A percentile compares a stretch with the other conserved stretches of the same genome.
Conservation (phyloP, 768 basidiomycete species). For the Pleurotus platypus region DNA sequence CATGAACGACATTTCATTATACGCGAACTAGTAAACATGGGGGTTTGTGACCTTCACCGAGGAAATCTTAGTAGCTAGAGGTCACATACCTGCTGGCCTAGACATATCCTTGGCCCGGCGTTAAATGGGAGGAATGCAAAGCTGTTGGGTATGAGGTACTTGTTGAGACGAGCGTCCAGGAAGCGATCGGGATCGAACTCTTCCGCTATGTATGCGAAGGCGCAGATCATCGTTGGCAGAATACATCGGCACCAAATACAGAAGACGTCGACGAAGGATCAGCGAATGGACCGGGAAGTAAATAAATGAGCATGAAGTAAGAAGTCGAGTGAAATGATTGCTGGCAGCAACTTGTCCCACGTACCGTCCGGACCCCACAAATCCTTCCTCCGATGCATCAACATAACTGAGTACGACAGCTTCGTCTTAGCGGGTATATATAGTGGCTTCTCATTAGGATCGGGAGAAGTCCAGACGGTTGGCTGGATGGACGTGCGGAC, state of each 20-base stretch:
- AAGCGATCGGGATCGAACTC: constrained; percentile 53
- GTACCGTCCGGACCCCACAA: constrained; percentile 46
- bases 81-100: constrained; percentile 36
- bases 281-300: not conserved
- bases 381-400: constrained; percentile 36
- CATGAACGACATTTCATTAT: constrained; percentile 48
- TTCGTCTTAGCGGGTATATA: constrained; percentile 31
- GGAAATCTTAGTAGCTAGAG: not conserved
- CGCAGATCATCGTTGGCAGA: too few species aligned
- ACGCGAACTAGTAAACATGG: constrained; percentile 36
- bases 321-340: too few species aligned
- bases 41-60: not conserved
- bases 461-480: constrained; percentile 26
- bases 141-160: constrained; percentile 41
- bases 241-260: not conserved
- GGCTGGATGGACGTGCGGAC: constrained; percentile 22
- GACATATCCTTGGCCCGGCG: constrained; percentile 35
- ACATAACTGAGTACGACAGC: constrained; percentile 28
- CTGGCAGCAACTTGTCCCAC: not conserved
- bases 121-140: constrained; percentile 51
- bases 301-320: too few species aligned
- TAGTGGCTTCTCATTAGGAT: constrained; percentile 24
- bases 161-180: constrained; percentile 46
- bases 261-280: not conserved
- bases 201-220: constrained; percentile 26